phyloP scores from a whole-genome alignment of 164 flowering plant species.

The Magnolia changhungtana region DNA sequence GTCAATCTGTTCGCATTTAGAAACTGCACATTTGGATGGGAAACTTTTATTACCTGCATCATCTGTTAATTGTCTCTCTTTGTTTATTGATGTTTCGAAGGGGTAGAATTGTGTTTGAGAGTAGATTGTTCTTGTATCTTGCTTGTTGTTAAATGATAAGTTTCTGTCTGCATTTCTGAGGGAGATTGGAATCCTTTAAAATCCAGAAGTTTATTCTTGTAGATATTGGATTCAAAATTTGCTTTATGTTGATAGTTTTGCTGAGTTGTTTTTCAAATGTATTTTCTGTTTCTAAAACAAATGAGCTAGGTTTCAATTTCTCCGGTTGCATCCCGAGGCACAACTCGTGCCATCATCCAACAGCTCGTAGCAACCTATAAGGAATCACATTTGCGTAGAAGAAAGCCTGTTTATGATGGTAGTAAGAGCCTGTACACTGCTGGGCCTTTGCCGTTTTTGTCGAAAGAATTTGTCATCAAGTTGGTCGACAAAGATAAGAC shows the following conservation, averaged over 20 bases:
- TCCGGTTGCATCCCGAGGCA: constrained; percentile 52
- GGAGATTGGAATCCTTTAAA: background rate
- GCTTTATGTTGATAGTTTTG: background rate
- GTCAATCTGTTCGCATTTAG: too few relatives aligned
- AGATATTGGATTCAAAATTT: background rate
- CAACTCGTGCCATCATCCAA: constrained; percentile 38
- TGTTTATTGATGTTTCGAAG: background rate
- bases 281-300: background rate
- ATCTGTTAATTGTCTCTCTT: too few relatives aligned
- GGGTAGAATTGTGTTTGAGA: background rate
- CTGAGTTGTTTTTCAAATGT: background rate
- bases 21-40: too few relatives aligned
- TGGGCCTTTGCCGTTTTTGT: constrained; percentile 55
- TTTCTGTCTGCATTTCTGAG: too few relatives aligned
- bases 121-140: background rate
- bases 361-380: constrained; percentile 25
- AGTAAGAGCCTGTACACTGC: constrained; percentile 60
- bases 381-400: constrained; percentile 35
- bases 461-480: constrained; percentile 51
- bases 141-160: too few relatives aligned
- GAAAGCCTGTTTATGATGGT: constrained; percentile 70
- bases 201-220: too few relatives aligned
- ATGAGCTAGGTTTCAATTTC: constrained; percentile 51
- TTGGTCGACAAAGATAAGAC: constrained; percentile 28
- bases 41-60: too few relatives aligned